Percentiles rank a stretch among this genome's conserved stretches.
Conservation (phyloP, 805 yeast genomes). For the Cyberlindnera suaveolens region DNA sequence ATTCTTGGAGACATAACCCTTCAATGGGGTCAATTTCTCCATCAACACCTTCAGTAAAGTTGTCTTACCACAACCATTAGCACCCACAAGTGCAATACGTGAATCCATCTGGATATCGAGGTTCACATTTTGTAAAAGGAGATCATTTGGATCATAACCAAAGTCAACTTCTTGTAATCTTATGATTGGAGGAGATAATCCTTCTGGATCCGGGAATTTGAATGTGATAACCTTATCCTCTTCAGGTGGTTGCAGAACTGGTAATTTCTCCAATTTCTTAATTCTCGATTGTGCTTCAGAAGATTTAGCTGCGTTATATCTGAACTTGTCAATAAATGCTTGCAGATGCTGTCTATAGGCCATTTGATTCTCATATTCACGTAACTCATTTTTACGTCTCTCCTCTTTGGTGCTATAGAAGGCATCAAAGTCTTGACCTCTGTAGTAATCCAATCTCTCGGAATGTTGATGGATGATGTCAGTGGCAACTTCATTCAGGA, state of each 20-base stretch:
- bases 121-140: constrained; percentile 72
- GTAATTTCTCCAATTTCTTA: constrained; percentile 91
- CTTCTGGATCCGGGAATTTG: constrained; percentile 93
- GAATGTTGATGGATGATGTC: constrained; percentile 98
- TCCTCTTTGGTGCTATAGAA: constrained; percentile 94
- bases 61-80: constrained; percentile 99
- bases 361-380: constrained; percentile 98
- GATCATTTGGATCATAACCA: constrained; percentile 64
- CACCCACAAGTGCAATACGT: constrained; percentile 95
- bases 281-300: constrained; percentile 98
- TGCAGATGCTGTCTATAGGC: constrained; percentile 92
- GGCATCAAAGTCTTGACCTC: constrained; percentile 89
- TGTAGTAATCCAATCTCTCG: constrained; percentile 91
- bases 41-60: constrained; percentile 82
- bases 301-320: constrained; percentile 97
- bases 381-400: constrained; percentile 83
- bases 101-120: constrained; percentile 90
- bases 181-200: constrained; percentile 86
- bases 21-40: constrained; percentile 66
- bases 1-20: constrained; percentile 76
- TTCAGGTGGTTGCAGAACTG: constrained; percentile 88
- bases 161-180: constrained; percentile 83
- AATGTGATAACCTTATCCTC: constrained; percentile 81
- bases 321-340: constrained; percentile 88
- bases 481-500: constrained; percentile 95